Base-by-base conservation (phyloP, 2,329 filamentous ascomycete genomes). In the Chalara sp. region DNA sequence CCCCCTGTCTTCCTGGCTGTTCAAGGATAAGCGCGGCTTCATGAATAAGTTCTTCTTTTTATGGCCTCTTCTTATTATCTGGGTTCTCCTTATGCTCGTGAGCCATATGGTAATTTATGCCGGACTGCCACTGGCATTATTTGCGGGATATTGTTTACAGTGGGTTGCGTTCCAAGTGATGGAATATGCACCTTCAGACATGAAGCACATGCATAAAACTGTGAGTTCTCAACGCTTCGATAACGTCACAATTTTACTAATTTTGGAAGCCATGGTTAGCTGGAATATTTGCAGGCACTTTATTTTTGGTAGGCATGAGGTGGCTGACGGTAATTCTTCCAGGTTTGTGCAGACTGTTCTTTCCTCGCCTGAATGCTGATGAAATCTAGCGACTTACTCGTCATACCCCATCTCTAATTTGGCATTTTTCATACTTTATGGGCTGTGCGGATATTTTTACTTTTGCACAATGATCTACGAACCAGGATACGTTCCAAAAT, bases 401-500 rank as follows among this genome's bases (percentile, higher is more conserved):
- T 72, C 77, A 1, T 81, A 86, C 61, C 81, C 83, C n/a, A 70
- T 95, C 33, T 72, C 87, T 49, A 97, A 96, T 68, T 60, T 95
- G n/a, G 58, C 81, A 1, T 96, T 97, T 64, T 75, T 74, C 29
- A 57, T 76, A 1, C 79, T 80, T 54, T 85, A 82, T 60, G 69
- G 74, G 43, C 69, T 91, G 6, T 92, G 84, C 7, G 69, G 79
- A 10, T 97, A 93, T 68, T 99, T 97, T 67, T 99, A 96, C 67
- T 76, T 83, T 56, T 80, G 84, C 48, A 84, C 86, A 58, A 96
- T 97, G 89, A 72, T 82, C 47, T 84, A 86, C 60, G 92, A 99
- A 65, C 93, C 93, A 0, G 93, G 93, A 12, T 96, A 86, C 63
- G 87, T 99, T 31, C 92, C 93, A 37, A 96, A 95, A 68, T 80